Base-by-base conservation (phyloP, 345 rosid species). In the Rhizophora apiculata region DNA sequence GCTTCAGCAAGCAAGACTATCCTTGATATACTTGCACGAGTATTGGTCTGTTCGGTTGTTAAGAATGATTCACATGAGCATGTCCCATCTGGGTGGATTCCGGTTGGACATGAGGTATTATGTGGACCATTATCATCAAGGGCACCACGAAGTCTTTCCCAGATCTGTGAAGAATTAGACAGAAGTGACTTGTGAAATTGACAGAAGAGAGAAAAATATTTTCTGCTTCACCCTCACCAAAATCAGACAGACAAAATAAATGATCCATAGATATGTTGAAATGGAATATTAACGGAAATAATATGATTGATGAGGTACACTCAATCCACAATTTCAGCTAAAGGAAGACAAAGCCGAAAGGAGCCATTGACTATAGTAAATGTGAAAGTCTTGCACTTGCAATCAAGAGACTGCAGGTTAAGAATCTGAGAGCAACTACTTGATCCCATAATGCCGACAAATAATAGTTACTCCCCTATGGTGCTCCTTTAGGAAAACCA, bases 1-100 rank as follows among this genome's bases (percentile, higher is more conserved):
- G 96, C 92, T 77, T 89, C 92, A 49, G 92, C 89, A 34, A 89
- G 92, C 96, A 89, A 84, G 59, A 87, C 86, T 70, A 87, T 87
- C 63, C 96, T 84, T 37, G 92, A 85, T 71, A 89, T 83, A 78
- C 89, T 83, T 68, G 84, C 81, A 78, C 80, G 87, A 63, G 83
- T 78, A 74, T 78, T 78, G 27, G 87, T 71, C 64, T 85, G 87
- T 52, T 87, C 88, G 8, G 69, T 75, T 56, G 73, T 72, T 56
- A 76, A 60, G 31, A 71, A 65, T 69, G 86, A 78, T 63, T 89
- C 85, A 72, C 92, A 89, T 3, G 85, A 87, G 81, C 96, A 89
- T 60, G 76, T 61, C 52, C 92, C 92, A 66, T 81, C 85, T 63
- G 77, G 76, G 60, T 89, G 92, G 67, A 87, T 76, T 68, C 92